Evolutionary conservation across 805 yeast genomes (phyloP).

Genomic region (Peterozyma toletana): DNA sequence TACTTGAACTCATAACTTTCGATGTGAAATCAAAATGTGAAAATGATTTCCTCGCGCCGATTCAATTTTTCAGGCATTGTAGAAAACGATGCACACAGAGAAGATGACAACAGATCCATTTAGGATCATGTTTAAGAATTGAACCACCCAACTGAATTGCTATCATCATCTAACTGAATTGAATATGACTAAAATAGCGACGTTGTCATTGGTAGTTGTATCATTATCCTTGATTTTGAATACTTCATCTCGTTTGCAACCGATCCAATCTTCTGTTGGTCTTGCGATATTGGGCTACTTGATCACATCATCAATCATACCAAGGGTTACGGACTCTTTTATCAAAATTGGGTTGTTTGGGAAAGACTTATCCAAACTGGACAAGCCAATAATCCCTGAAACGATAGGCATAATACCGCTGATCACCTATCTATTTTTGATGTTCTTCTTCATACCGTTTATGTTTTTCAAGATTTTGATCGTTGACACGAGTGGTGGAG

Average conservation of each 20-base stretch:
- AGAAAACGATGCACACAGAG: too few relatives aligned
- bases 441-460: constrained; percentile 85
- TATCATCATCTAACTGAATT: neutral
- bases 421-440: constrained; percentile 66
- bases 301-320: constrained; percentile 55
- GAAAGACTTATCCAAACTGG: constrained; percentile 71
- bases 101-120: too few relatives aligned
- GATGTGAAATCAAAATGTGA: too few relatives aligned
- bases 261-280: constrained; percentile 55
- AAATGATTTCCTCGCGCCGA: too few relatives aligned
- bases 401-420: constrained; percentile 90
- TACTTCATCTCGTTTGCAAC: constrained; percentile 23
- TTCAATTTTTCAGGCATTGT: too few relatives aligned
- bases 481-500: constrained; percentile 50
- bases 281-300: constrained; percentile 63
- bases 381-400: constrained; percentile 77
- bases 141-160: too few relatives aligned
- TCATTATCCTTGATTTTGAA: constrained; percentile 12
- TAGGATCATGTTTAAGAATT: too few relatives aligned
- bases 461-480: constrained; percentile 72
- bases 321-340: constrained; percentile 59
- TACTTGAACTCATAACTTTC: too few relatives aligned
- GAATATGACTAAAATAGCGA: neutral
- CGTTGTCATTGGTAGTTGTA: constrained; percentile 5
- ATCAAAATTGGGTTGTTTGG: constrained; percentile 79